Conservation (phyloP, 148 eudicot species). For the Bassia scoparia region DNA sequence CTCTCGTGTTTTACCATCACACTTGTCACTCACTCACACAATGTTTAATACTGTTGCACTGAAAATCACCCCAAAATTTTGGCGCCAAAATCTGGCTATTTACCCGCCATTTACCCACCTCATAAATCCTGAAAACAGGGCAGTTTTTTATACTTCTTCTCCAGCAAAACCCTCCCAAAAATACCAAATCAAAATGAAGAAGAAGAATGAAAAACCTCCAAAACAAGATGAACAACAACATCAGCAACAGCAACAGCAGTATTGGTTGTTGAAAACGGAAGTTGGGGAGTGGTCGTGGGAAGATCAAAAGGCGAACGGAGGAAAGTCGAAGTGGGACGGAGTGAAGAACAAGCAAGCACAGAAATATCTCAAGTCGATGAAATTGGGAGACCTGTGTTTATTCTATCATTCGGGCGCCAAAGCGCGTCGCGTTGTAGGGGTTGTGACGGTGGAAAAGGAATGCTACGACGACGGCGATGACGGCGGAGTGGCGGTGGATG, state of each 20-base stretch:
- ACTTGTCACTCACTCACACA: no score
- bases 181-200: neutral
- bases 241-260: conserved; percentile 27
- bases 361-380: conserved; percentile 70
- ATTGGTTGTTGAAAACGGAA: conserved; percentile 90
- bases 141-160: no score
- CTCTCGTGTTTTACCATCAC: no score
- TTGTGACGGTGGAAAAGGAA: conserved; percentile 59
- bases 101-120: neutral
- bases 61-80: no score
- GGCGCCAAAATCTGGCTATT: neutral
- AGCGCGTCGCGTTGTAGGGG: conserved; percentile 71
- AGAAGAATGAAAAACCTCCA: neutral
- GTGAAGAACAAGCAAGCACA: conserved; percentile 88
- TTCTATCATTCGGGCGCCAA: conserved; percentile 84
- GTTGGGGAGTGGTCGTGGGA: conserved; percentile 92
- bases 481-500: conserved; percentile 66
- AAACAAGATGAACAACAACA: neutral
- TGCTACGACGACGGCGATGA: conserved; percentile 51
- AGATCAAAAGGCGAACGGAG: conserved; percentile 65
- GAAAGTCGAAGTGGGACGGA: conserved; percentile 79
- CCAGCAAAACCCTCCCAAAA: neutral
- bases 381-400: conserved; percentile 60
- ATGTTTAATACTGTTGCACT: no score
- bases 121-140: neutral